Base-by-base conservation (phyloP, 1,139 yeast species). In the Debaryomycetaceae sp. region DNA sequence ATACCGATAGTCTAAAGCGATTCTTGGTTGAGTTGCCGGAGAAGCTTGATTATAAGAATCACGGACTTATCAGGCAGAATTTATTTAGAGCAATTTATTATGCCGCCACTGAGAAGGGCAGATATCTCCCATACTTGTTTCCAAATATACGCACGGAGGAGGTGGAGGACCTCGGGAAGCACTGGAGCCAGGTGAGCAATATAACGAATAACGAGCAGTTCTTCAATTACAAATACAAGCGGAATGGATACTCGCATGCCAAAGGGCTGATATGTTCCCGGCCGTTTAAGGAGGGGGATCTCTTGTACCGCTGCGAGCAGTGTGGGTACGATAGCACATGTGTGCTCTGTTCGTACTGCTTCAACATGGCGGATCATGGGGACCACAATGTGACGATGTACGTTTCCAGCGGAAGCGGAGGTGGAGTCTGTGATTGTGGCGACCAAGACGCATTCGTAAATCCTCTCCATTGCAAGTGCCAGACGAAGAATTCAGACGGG, bases 361-460 rank as follows among this genome's bases (percentile, higher is more conserved):
- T 84, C 64, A 83, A 85, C 58, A 76, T 78, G 44, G 72, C 73
- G 3, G 89, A 85, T 55, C 95, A 86, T 59, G 57, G 64, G 13
- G 81, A 75, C 40, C 95, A 86, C 58, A 77, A 78, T 48, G 87
- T 86, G 3, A 65, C 72, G 20, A 75, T 80, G 38, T 76, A 76
- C 50, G 67, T 70, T 8, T 75, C 87, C 4, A 52, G 62, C 2
- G 83, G 79, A 1, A 55, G 55, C 6, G 70, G 71, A 41, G 80
- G 76, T 8, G 88, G 91, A 1, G 78, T 85, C 22, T 93, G 98
- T 61, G 97, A 93, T 60, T 93, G 98, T 66, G 97, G 98, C 2
- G 97, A 93, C 59, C 74, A 78, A 0, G 88, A 85, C 49, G 95
- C 96, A 0, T 91, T 96, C 83, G 75, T 70, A 31, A 62, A 59